These are phyloP conservation scores for Lathyrus aphaca DNA, from an alignment of 306 rosid genomes.

Conservation along the genomic window DNA sequence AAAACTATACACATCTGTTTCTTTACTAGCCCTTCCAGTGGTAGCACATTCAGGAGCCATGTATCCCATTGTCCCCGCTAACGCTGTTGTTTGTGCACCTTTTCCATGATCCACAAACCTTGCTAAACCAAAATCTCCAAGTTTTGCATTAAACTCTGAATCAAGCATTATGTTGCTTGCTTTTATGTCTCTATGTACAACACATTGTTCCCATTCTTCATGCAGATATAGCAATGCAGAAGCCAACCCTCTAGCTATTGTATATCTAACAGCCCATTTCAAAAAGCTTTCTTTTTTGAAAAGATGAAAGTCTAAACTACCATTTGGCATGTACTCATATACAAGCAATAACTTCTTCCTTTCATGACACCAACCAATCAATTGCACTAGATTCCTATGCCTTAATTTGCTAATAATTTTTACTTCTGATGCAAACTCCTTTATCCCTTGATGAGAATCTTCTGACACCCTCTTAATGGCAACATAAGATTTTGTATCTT, in stretches of 20 bases:
- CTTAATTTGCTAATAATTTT: conserved; percentile 41
- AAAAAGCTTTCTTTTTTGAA: conserved; percentile 19
- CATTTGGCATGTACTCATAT: too few species aligned
- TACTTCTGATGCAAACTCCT: conserved; percentile 49
- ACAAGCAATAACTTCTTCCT: too few species aligned
- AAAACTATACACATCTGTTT: conserved; percentile 46
- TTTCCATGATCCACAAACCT: conserved; percentile 46
- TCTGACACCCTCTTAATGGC: conserved; percentile 47
- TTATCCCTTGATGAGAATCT: conserved; percentile 46
- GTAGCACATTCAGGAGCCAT: conserved; percentile 48
- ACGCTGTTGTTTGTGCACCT: conserved; percentile 42
- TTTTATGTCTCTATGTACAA: conserved; percentile 51
- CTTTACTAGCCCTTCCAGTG: conserved; percentile 35
- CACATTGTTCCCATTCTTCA: conserved; percentile 52
- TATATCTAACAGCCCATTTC: conserved; percentile 40
- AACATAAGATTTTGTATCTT: conserved; percentile 34
- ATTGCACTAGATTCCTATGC: too few species aligned
- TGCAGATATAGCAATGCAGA: conserved; percentile 45
- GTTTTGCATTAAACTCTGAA: conserved; percentile 49
- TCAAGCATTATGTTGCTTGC: conserved; percentile 54
- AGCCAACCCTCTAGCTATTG: conserved; percentile 46
- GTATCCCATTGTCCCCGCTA: conserved; percentile 53
- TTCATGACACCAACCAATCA: too few species aligned
- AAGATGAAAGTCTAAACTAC: too few species aligned
- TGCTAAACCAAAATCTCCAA: conserved; percentile 54